These are phyloP conservation scores for Russula foetens DNA, from an alignment of 768 basidiomycete species.

Conservation along the genomic window DNA sequence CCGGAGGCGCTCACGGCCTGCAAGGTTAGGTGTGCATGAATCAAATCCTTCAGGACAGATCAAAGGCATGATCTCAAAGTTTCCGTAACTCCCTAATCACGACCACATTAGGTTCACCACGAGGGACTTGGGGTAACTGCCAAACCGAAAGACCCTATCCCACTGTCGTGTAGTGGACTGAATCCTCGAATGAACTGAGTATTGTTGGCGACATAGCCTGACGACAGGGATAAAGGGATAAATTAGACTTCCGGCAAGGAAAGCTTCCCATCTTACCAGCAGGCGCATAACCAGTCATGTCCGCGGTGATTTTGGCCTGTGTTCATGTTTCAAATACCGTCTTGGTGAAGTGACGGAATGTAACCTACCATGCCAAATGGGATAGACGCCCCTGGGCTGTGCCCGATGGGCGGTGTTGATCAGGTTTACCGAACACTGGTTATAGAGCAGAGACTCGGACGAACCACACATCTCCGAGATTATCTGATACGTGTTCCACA, in stretches of 20 bases:
- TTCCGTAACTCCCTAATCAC: conserved; percentile 43
- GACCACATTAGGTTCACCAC: background rate
- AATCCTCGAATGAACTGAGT: conserved; percentile 53
- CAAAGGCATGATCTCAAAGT: conserved; percentile 64
- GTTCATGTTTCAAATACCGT: too few species aligned
- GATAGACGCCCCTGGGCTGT: conserved; percentile 59
- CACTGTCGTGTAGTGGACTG: conserved; percentile 61
- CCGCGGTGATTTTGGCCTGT: conserved; percentile 61
- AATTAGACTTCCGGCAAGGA: background rate
- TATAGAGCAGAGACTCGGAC: conserved; percentile 15
- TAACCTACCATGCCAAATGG: conserved; percentile 60
- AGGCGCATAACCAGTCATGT: conserved; percentile 66
- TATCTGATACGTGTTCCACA: conserved; percentile 31
- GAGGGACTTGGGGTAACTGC: background rate
- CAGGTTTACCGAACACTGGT: background rate
- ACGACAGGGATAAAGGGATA: background rate
- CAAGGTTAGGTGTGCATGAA: conserved; percentile 52
- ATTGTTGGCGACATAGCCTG: conserved; percentile 56
- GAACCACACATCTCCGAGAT: conserved; percentile 65
- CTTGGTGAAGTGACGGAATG: background rate
- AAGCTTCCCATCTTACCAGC: conserved; percentile 38
- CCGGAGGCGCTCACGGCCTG: conserved; percentile 46
- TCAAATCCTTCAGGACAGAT: conserved; percentile 54
- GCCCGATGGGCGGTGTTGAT: background rate
- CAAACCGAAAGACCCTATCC: conserved; percentile 57